Evolutionary conservation across 441 rosid species (phyloP).

Genomic region (Omphalea diandra): DNA sequence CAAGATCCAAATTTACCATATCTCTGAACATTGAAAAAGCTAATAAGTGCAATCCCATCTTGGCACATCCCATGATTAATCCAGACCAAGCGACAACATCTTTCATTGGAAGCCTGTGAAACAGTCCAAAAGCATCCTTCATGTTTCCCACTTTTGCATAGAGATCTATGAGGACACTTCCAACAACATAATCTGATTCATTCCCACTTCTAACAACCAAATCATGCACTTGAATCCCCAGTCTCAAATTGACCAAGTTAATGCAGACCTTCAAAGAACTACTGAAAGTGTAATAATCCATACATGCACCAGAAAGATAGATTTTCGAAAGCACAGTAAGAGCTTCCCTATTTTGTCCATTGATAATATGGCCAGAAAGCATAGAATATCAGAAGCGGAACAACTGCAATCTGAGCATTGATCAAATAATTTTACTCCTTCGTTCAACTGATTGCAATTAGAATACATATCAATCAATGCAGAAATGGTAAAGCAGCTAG

Average conservation of each 20-base stretch:
- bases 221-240: conserved; percentile 62
- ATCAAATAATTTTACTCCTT: conserved; percentile 40
- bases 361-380: conserved; percentile 52
- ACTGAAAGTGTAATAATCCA: conserved; percentile 61
- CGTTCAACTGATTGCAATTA: conserved; percentile 41
- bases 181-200: conserved; percentile 50
- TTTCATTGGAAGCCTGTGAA: conserved; percentile 49
- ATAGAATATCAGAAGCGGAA: conserved; percentile 32
- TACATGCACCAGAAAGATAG: conserved; percentile 34
- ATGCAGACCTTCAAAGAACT: conserved; percentile 56
- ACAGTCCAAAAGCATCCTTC: conserved; percentile 36
- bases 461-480: conserved; percentile 74
- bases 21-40: conserved; percentile 49
- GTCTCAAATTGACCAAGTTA: conserved; percentile 43
- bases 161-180: conserved; percentile 60
- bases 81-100: conserved; percentile 66
- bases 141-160: conserved; percentile 48
- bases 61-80: conserved; percentile 49
- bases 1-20: conserved; percentile 37
- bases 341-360: conserved; percentile 39
- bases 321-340: conserved; percentile 40
- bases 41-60: conserved; percentile 37
- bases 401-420: conserved; percentile 12
- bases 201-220: conserved; percentile 49
- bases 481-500: conserved; percentile 47